phyloP scores from a whole-genome alignment of 371 early-diverging fungal species.

The Cokeromyces recurvatus region DNA sequence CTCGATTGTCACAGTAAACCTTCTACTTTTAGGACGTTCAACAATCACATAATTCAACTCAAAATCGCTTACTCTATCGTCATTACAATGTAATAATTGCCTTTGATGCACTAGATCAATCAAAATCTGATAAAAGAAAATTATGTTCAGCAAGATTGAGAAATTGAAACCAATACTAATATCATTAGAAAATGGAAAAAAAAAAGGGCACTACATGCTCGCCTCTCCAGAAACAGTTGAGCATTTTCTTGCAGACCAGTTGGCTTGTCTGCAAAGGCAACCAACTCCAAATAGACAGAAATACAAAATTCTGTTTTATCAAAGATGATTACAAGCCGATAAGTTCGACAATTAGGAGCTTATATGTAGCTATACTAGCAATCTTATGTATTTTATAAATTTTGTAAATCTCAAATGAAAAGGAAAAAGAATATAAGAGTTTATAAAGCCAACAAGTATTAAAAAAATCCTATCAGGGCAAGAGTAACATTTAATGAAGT shows the following conservation, averaged over 20 bases:
- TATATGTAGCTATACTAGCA: too few relatives aligned
- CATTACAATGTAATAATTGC: constrained; percentile 4
- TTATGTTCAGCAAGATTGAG: constrained; percentile 4
- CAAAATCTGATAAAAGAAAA: not conserved
- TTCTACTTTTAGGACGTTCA: constrained; percentile 7
- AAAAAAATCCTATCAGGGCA: too few relatives aligned
- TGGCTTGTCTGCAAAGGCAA: constrained; percentile 3
- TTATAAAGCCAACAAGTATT: too few relatives aligned
- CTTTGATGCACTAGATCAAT: constrained; percentile 6
- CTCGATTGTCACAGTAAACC: constrained; percentile 5
- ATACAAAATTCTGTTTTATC: constrained; percentile 6
- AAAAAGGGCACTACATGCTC: constrained; percentile 2
- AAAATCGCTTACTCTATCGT: constrained; percentile 7
- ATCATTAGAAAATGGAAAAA: constrained; percentile 1
- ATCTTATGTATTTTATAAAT: too few relatives aligned
- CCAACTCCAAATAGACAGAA: constrained; percentile 1
- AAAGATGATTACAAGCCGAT: too few relatives aligned
- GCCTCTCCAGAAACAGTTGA: constrained; percentile 5
- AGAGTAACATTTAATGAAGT: too few relatives aligned
- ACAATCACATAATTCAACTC: constrained; percentile 5
- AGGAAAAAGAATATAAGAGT: too few relatives aligned
- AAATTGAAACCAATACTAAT: constrained; percentile 5
- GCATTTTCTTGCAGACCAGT: constrained; percentile 12
- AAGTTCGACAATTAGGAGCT: too few relatives aligned
- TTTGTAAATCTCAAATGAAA: too few relatives aligned